Conservation (phyloP, 148 eudicot genomes). For the Fallopia convolvulus region DNA sequence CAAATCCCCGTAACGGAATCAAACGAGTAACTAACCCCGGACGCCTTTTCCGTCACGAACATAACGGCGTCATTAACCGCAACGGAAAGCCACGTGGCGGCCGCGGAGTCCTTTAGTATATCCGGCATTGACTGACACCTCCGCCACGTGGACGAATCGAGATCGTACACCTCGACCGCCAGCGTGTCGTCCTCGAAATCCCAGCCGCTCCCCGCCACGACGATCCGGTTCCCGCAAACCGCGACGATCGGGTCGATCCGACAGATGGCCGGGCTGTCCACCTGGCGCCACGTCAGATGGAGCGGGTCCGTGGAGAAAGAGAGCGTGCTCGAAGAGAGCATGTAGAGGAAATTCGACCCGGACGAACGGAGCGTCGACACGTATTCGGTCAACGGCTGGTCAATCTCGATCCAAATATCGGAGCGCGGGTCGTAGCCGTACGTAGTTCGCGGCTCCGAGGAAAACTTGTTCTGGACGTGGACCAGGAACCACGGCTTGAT, state of each 20-base stretch:
- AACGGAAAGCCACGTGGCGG: slow-evolving; percentile 53
- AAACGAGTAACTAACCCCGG: slow-evolving; percentile 40
- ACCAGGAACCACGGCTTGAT: slow-evolving; percentile 59
- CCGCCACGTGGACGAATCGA: slow-evolving; percentile 34
- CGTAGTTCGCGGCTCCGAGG: neutral
- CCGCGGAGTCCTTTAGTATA: slow-evolving; percentile 31
- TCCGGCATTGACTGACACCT: slow-evolving; percentile 46
- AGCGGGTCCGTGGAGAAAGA: slow-evolving; percentile 49
- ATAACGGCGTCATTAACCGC: slow-evolving; percentile 25
- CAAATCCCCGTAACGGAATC: slow-evolving; percentile 31
- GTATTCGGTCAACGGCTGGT: slow-evolving; percentile 11
- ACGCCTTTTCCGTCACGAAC: slow-evolving; percentile 34
- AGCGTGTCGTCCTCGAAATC: slow-evolving; percentile 41
- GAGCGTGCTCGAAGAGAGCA: slow-evolving; percentile 23
- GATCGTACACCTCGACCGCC: slow-evolving; percentile 51
- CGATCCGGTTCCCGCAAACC: slow-evolving; percentile 30
- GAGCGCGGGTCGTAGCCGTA: slow-evolving; percentile 62
- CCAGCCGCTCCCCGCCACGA: slow-evolving; percentile 51
- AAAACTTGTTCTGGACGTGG: slow-evolving; percentile 28
- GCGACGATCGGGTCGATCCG: slow-evolving; percentile 60
- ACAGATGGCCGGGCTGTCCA: slow-evolving; percentile 34
- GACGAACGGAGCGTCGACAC: slow-evolving; percentile 29
- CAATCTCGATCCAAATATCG: slow-evolving; percentile 32
- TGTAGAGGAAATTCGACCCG: slow-evolving; percentile 31
- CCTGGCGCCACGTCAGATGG: slow-evolving; percentile 40